Percentiles rank a stretch among this genome's conserved stretches.
phyloP scores from a whole-genome alignment of 2,329 filamentous ascomycete genomes.

The Colletotrichum lupini region DNA sequence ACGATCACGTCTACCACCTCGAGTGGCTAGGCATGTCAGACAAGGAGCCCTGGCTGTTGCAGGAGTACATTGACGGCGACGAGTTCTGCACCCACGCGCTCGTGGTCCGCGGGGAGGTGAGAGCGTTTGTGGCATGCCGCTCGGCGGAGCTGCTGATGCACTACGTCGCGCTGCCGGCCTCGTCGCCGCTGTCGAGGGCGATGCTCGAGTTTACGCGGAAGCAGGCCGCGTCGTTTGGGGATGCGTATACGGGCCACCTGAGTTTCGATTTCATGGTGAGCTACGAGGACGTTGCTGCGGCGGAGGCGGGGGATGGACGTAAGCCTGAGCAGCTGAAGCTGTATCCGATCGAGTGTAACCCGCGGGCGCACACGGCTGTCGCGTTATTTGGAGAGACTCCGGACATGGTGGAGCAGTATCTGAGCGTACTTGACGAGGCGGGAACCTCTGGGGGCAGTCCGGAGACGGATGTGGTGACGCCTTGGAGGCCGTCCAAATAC shows the following conservation, averaged over 20 bases:
- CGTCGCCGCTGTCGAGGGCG: conserved; percentile 64
- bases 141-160: conserved; percentile 73
- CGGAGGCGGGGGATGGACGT: conserved; percentile 43
- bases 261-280: conserved; percentile 78
- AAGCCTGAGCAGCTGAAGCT: conserved; percentile 45
- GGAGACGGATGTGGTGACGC: conserved; percentile 31
- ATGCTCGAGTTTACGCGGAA: conserved; percentile 74
- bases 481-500: conserved; percentile 42
- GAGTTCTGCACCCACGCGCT: conserved; percentile 81
- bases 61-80: conserved; percentile 70
- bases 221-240: conserved; percentile 63
- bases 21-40: conserved; percentile 57
- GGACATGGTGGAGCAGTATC: conserved; percentile 63
- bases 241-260: conserved; percentile 73
- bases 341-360: conserved; percentile 79
- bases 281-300: conserved; percentile 48
- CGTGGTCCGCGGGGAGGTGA: conserved; percentile 72
- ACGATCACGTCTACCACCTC: conserved; percentile 63
- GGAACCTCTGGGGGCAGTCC: conserved; percentile 34
- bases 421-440: conserved; percentile 53
- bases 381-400: conserved; percentile 65
- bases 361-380: conserved; percentile 75
- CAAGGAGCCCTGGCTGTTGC: conserved; percentile 71
- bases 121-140: conserved; percentile 74
- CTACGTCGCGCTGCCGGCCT: conserved; percentile 67